Evolutionary conservation across 2,329 filamentous ascomycete genomes (phyloP), one percentile per base, ranked within the genome.

Genomic region (Calonectria pseudoreteaudii): DNA sequence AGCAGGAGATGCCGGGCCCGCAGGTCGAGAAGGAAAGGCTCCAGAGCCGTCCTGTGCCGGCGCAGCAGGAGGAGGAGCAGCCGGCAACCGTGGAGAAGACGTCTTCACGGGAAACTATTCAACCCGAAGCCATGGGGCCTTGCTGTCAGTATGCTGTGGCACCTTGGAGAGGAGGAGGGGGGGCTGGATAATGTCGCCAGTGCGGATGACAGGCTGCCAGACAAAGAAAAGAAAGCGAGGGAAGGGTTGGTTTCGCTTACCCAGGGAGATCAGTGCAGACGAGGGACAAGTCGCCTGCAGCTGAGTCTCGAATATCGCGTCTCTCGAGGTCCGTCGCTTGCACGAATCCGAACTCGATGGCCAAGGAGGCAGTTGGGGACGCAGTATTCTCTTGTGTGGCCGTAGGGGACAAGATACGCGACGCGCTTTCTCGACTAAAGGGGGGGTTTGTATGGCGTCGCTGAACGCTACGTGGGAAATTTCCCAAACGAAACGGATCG

Each of bases 251-350:
- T 16, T 66, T 66, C 60, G 73, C 78, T 88, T 82, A 90, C 88
- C 87, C 86, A 83, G 82, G 80, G 88, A 90, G 90, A 91, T 88
- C 90, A 91, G 90, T 85, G 88, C 90, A 92, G 90, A 92, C 90
- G 89, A 90, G 82, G 80, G 78, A 82, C 75, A 80, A 82, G 84
- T 90, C 90, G 90, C 88, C 90, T 90, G 89, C 89, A 86, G 86
- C 90, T 89, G 88, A 88, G 84, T 87, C 89, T 91, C 89, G 75
- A 75, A 80, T 74, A 74, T 78, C 80, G 76, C 76, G 80, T 81
- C 77, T 80, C 76, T 81, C 79, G 74, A 76, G 72, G 74, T 78
- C 76, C 76, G 75, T 77, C 74, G 70, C 76, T 75, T 73, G 71
- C 68, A 78, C 74, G 62, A 75, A 80, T 66, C 76, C 76, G 72